Conservation (phyloP, 2,329 filamentous ascomycete species). For the Diaporthe sp. region DNA sequence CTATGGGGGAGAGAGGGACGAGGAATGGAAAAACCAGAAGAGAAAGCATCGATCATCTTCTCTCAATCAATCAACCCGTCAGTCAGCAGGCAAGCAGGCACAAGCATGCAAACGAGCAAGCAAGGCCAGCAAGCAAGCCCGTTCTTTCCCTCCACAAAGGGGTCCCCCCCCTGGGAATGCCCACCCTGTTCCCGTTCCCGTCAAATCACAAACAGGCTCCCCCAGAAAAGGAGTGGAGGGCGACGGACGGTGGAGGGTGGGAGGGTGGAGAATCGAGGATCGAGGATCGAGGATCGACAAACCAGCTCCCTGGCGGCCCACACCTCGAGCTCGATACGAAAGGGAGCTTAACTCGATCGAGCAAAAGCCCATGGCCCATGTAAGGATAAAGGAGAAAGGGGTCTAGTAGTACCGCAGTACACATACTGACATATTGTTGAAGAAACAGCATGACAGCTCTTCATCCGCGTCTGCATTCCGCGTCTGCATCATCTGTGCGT, state of each 20-base stretch:
- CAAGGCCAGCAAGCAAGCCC: not conserved
- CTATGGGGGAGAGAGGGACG: too few relatives aligned
- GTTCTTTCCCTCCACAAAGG: not conserved
- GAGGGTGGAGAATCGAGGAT: not conserved
- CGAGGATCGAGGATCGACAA: constrained; percentile 16
- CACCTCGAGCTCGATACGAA: constrained; percentile 29
- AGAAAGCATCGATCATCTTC: too few relatives aligned
- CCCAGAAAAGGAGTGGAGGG: not conserved
- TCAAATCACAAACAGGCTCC: constrained; percentile 1
- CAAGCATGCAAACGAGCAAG: too few relatives aligned
- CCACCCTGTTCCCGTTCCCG: not conserved
- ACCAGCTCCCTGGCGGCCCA: not conserved
- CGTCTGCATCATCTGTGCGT: not conserved
- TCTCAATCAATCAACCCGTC: not conserved
- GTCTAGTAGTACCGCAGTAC: too few relatives aligned
- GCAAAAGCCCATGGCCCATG: not conserved
- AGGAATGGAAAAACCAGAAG: not conserved
- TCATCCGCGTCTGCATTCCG: not conserved
- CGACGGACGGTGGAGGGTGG: not conserved
- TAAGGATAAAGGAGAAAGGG: constrained; percentile 12
- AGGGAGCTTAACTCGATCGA: constrained; percentile 19
- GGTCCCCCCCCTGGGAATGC: not conserved
- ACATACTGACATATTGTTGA: not conserved
- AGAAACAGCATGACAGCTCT: too few relatives aligned
- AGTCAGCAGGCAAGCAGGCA: not conserved